Evolutionary conservation across 2,329 filamentous ascomycete species (phyloP), one percentile per base, ranked within the genome.

Genomic region (Fusarium vanettenii): DNA sequence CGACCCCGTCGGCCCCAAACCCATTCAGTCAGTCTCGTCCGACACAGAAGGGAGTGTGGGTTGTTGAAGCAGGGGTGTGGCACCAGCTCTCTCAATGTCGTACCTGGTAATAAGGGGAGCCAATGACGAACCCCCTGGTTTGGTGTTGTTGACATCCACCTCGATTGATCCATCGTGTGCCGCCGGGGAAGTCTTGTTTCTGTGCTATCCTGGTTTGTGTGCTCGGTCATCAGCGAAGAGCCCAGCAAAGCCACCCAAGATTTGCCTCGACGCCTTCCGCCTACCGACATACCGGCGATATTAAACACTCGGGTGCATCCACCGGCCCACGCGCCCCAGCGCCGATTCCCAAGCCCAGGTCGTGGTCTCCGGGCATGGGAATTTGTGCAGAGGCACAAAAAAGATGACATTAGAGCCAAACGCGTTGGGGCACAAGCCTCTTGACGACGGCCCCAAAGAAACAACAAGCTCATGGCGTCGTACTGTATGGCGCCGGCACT

Each of bases 1-100:
- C 66, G 66, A 67, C 62, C 52, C 67, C 41, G 67, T 73, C 73
- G 73, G 75, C 55, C 64, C 62, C 73, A 76, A 74, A 59, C 70
- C 74, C 65, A 69, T 67, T 79, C 68, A 64, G 77, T 76, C 62
- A 71, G 64, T 79, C 71, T 74, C 62, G 70, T 79, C 77, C 77
- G 78, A 78, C 63, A 69, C 57, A 66, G 66, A 72, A 69, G 67
- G 72, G 75, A 77, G 77, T 74, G 70, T 69, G 57, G 66, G 59
- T 69, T 67, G 65, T 66, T 66, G 64, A 52, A 69, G 60, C 31
- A 71, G 66, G 77, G 77, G 77, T 50, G 75, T 79, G 77, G 64
- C 65, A 67, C 45, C 73, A 79, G 37, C 56, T 33, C 67, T 59
- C 59, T 74, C 55, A 67, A 72, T 68, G 48, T 45, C 39, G 64